These are phyloP conservation scores for Aspergillus intermedius DNA, from an alignment of 2,329 filamentous ascomycete genomes.

Conservation along the genomic window DNA sequence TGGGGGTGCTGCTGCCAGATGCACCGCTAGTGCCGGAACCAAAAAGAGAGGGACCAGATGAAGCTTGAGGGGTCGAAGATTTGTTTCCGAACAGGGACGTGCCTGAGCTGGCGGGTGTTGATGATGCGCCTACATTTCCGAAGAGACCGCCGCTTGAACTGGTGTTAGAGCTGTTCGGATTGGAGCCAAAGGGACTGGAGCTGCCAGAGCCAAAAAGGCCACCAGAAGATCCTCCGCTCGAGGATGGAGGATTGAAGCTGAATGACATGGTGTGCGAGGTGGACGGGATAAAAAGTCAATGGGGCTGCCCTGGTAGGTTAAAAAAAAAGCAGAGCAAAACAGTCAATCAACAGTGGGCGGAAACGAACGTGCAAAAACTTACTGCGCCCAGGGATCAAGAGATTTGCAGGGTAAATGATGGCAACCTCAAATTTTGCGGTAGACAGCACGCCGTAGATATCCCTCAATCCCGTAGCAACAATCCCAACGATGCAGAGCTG, in stretches of 20 bases:
- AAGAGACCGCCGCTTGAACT: conserved; percentile 32
- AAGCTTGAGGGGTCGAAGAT: conserved; percentile 11
- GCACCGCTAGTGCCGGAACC: conserved; percentile 10
- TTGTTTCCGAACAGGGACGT: conserved; percentile 31
- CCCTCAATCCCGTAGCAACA: not conserved
- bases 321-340: conserved; percentile 11
- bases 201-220: conserved; percentile 28
- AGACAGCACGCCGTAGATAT: not conserved
- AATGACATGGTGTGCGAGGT: conserved; percentile 26
- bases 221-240: conserved; percentile 28
- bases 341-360: conserved; percentile 8
- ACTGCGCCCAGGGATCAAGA: conserved; percentile 16
- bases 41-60: conserved; percentile 20
- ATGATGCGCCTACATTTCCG: conserved; percentile 34
- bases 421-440: conserved; percentile 3
- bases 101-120: conserved; percentile 23
- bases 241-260: conserved; percentile 33
- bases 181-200: conserved; percentile 24
- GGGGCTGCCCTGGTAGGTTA: conserved; percentile 18
- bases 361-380: conserved; percentile 10
- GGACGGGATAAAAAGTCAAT: conserved; percentile 16
- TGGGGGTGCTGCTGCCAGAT: conserved; percentile 15
- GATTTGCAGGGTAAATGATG: not conserved
- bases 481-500: conserved; percentile 4
- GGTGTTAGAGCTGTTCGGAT: conserved; percentile 21